A percentile compares a stretch with the other conserved stretches of the same genome.
Conservation (phyloP, 148 eudicot genomes). For the Nepenthes mirabilis region DNA sequence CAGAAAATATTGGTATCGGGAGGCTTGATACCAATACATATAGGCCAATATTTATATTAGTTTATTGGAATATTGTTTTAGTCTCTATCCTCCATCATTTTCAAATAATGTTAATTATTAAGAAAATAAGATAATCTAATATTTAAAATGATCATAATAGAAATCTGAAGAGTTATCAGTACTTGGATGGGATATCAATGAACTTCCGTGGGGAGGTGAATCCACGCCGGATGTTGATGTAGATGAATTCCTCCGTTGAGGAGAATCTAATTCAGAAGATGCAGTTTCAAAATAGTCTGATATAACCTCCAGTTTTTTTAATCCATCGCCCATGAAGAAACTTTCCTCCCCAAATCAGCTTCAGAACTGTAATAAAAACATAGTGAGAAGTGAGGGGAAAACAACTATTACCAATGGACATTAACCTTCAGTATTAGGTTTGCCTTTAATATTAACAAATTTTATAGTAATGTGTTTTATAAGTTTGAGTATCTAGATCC, state of each 20-base stretch:
- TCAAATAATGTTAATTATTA: too few relatives aligned
- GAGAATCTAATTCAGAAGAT: constrained; percentile 22
- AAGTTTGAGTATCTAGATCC: too few relatives aligned
- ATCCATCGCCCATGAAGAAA: constrained; percentile 82
- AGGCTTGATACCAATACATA: too few relatives aligned
- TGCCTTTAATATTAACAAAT: too few relatives aligned
- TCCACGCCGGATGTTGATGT: constrained; percentile 21
- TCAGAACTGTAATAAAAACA: neutral
- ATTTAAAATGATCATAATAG: too few relatives aligned
- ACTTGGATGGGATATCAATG: constrained; percentile 17
- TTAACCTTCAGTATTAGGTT: too few relatives aligned
- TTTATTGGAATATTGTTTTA: too few relatives aligned
- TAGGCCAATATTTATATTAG: too few relatives aligned
- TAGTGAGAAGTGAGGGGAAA: neutral
- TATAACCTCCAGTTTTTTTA: constrained; percentile 45
- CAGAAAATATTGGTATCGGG: too few relatives aligned
- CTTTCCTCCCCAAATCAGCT: neutral
- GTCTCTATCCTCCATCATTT: too few relatives aligned
- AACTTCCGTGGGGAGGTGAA: constrained; percentile 11
- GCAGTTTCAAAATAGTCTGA: constrained; percentile 62
- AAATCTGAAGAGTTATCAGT: constrained; percentile 28
- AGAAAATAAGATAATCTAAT: too few relatives aligned
- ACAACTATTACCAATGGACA: neutral
- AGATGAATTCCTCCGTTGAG: constrained; percentile 7
- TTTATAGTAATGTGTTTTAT: too few relatives aligned